Conservation (phyloP, 441 rosid species). For the Adansonia madagascariensis region DNA sequence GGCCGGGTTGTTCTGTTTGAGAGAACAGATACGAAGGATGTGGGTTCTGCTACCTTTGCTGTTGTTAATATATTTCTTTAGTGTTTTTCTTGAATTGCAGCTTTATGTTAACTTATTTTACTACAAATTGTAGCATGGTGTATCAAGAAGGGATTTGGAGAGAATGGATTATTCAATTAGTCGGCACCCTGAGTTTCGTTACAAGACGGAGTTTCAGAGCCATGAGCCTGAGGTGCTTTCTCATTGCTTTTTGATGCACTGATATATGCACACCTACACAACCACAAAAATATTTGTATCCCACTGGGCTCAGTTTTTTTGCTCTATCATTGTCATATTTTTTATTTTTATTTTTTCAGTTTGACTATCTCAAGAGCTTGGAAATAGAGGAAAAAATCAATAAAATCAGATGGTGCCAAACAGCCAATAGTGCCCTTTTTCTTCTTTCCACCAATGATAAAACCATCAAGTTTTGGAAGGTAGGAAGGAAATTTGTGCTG, state of each 20-base stretch:
- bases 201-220: constrained; percentile 97
- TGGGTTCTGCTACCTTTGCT: constrained; percentile 39
- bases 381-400: constrained; percentile 98
- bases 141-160: constrained; percentile 77
- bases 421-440: constrained; percentile 83
- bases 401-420: constrained; percentile 97
- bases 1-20: constrained; percentile 95
- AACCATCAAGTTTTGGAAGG: constrained; percentile 97
- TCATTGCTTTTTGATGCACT: background rate
- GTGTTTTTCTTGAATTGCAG: constrained; percentile 18
- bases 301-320: background rate
- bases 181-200: constrained; percentile 94
- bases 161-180: constrained; percentile 59
- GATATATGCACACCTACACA: background rate
- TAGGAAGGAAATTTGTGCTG: constrained; percentile 32
- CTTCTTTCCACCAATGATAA: constrained; percentile 95
- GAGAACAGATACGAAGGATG: constrained; percentile 76
- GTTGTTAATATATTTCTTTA: background rate
- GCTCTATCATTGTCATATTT: background rate
- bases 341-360: constrained; percentile 45
- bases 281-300: background rate
- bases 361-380: constrained; percentile 98
- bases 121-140: constrained; percentile 57
- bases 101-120: constrained; percentile 26
- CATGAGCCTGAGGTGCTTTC: constrained; percentile 92